Evolutionary conservation across 2,329 filamentous ascomycete species (phyloP).

Genomic region (Colletotrichum sp.): DNA sequence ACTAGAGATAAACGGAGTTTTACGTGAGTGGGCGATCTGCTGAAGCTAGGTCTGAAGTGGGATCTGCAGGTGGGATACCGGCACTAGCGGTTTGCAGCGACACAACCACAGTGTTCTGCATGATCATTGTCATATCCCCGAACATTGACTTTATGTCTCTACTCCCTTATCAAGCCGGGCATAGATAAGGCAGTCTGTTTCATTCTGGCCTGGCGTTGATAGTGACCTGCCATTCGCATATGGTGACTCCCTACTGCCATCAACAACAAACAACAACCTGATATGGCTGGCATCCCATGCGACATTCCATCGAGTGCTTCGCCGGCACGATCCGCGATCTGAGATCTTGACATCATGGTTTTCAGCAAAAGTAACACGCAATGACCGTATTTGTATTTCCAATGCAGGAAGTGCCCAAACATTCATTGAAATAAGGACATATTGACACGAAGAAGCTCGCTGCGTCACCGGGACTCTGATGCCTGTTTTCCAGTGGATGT

Average conservation of each 20-base stretch:
- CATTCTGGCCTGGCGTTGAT: background rate
- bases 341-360: background rate
- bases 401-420: background rate
- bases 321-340: background rate
- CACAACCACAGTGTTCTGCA: background rate
- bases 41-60: background rate
- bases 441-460: background rate
- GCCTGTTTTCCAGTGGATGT: background rate
- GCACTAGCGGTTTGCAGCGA: background rate
- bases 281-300: background rate
- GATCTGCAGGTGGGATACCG: background rate
- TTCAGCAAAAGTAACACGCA: background rate
- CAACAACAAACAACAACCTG: background rate
- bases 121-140: background rate
- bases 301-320: background rate
- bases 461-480: background rate
- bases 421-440: background rate
- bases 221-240: background rate
- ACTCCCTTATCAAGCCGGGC: background rate
- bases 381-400: background rate
- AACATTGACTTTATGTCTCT: background rate
- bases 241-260: background rate
- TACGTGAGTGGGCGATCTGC: background rate
- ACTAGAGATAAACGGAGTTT: background rate
- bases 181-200: background rate